Percentiles rank a stretch among this genome's conserved stretches.
Conservation (phyloP, 176 grass and related monocot species). For the Lolium multiflorum region DNA sequence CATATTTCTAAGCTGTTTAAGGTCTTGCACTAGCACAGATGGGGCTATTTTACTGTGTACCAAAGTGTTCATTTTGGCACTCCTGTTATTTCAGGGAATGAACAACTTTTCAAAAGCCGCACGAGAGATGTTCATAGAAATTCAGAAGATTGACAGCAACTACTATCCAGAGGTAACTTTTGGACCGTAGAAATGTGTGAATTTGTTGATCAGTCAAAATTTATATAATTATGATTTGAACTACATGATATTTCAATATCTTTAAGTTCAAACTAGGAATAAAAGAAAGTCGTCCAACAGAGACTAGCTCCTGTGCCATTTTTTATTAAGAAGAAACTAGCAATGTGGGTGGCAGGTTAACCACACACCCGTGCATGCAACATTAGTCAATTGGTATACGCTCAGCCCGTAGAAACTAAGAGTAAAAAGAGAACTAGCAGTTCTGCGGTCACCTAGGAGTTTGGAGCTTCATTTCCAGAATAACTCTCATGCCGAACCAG, state of each 20-base stretch:
- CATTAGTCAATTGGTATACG: not conserved
- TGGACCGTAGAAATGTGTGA: conserved; percentile 1
- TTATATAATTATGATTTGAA: not conserved
- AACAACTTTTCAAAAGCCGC: conserved; percentile 89
- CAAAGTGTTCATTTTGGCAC: conserved; percentile 30
- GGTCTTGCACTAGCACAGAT: conserved; percentile 5
- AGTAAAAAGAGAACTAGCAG: not conserved
- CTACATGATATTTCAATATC: conserved; percentile 2
- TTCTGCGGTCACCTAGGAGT: not conserved
- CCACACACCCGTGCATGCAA: not conserved
- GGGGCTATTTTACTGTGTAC: conserved; percentile 20
- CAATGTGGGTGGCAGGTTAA: not conserved
- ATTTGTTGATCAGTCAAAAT: conserved; percentile 25
- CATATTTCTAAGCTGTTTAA: conserved; percentile 30
- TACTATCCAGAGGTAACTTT: conserved; percentile 93
- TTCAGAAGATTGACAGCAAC: conserved; percentile 95
- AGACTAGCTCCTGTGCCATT: not conserved
- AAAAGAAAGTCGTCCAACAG: not conserved
- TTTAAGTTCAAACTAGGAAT: conserved; percentile 22
- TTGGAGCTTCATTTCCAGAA: conserved; percentile 14
- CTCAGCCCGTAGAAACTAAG: not conserved
- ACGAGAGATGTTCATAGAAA: conserved; percentile 80
- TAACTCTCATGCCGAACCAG: not conserved
- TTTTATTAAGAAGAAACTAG: not conserved
- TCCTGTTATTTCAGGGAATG: conserved; percentile 60